Conservation (phyloP, 768 basidiomycete species). For the Amylocystis lapponica region DNA sequence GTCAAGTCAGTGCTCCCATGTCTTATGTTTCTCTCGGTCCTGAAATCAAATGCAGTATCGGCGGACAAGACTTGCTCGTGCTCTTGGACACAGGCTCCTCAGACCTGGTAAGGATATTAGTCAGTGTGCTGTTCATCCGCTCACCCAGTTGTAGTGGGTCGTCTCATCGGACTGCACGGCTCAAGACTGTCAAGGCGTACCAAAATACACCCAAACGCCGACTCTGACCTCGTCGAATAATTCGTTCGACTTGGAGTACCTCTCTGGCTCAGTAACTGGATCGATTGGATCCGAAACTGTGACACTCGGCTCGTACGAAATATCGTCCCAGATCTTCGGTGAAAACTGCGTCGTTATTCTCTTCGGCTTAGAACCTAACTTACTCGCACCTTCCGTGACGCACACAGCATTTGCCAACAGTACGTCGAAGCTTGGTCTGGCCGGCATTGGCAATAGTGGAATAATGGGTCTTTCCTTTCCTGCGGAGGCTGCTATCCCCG, state of each 20-base stretch:
- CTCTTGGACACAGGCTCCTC: constrained; percentile 55
- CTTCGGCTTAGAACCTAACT: too few relatives aligned
- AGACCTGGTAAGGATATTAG: constrained; percentile 36
- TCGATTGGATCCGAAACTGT: constrained; percentile 40
- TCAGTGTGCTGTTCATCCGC: not conserved
- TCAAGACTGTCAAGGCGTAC: constrained; percentile 40
- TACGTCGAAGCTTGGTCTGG: constrained; percentile 38
- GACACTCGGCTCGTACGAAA: constrained; percentile 37
- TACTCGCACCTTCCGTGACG: too few relatives aligned
- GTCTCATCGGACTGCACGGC: constrained; percentile 39
- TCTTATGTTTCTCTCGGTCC: too few relatives aligned
- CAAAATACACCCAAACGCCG: constrained; percentile 31
- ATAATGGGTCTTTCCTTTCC: constrained; percentile 52
- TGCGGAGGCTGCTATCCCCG: constrained; percentile 39
- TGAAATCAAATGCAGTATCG: too few relatives aligned
- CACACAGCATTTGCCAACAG: constrained; percentile 38
- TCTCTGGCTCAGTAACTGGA: constrained; percentile 47
- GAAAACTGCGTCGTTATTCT: not conserved
- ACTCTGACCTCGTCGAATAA: constrained; percentile 26
- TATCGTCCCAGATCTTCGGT: constrained; percentile 47
- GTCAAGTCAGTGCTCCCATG: constrained; percentile 24
- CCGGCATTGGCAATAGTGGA: constrained; percentile 44
- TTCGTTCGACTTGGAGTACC: constrained; percentile 42
- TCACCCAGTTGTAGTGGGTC: constrained; percentile 37
- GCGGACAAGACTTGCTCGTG: constrained; percentile 37